Evolutionary conservation across 176 grass and related monocot species (phyloP), one percentile per base, ranked within the genome.

Genomic region (Elaeis guineensis): DNA sequence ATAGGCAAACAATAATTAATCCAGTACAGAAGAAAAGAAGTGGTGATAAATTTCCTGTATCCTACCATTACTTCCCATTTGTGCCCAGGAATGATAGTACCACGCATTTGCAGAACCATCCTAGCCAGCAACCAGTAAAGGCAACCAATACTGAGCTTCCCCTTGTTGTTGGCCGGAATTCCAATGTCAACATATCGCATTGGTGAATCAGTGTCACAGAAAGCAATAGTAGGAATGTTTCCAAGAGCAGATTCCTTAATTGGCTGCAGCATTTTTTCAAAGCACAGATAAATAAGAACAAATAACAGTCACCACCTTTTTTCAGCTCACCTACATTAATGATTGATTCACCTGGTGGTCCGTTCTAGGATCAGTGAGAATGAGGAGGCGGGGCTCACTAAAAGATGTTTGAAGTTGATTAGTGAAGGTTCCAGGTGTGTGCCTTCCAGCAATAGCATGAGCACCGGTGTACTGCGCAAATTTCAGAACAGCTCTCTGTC

Each of bases 181-280:
- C 59, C 59, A 62, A 62, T 62, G 30, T 62, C 59, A 62, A 62
- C 59, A 44, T 62, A 62, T 62, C 59, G 30, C 59, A 62, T 62
- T 20, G 28, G 59, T 62, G 30, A 62, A 62, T 62, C 59, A 39
- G 59, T 62, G 29, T 62, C 28, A 11, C 59, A 62, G 16, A 62
- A 48, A 39, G 59, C 59, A 44, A 62, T 62, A 39, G 59, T 62
- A 17, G 59, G 59, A 25, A 62, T 62, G 12, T 62, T 62, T 12
- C 59, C 59, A 32, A 48, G 59, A 21, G 29, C 59, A 62, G 59
- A 48, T 62, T 62, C 59, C 59, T 62, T 62, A 30, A 62, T 62
- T 62, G 59, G 59, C 59, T 62, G 59, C n/a, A 62, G n/a, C 44
- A 62, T 12, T 17, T 48, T 19, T 62, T 17, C n/a, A 62, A 62